phyloP scores from a whole-genome alignment of 202 grass and related monocot genomes.

The Zoysia matrella region DNA sequence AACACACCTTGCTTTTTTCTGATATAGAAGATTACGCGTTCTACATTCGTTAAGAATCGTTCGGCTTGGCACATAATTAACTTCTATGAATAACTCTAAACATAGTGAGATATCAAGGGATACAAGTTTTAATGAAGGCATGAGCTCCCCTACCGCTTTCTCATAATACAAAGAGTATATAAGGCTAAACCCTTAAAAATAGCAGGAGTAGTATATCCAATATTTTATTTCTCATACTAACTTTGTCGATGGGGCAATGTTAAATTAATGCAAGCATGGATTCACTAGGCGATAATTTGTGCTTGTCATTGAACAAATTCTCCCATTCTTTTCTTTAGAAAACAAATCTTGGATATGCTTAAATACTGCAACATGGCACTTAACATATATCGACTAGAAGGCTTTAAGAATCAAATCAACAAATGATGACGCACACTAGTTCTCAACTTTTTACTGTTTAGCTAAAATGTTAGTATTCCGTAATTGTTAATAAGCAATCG shows the following conservation, averaged over 20 bases:
- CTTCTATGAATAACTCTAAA: background rate
- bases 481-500: background rate
- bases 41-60: background rate
- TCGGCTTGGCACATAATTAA: background rate
- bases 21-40: background rate
- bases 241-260: background rate
- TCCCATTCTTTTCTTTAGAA: slow-evolving; percentile 19
- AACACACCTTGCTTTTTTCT: background rate
- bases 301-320: slow-evolving; percentile 45
- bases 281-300: slow-evolving; percentile 13
- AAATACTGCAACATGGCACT: slow-evolving; percentile 35
- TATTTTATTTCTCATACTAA: background rate
- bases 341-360: slow-evolving; percentile 37
- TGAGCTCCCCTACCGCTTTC: background rate
- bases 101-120: background rate
- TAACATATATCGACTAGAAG: slow-evolving; percentile 37
- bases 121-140: background rate
- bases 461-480: background rate
- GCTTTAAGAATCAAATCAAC: slow-evolving; percentile 28
- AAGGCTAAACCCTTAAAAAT: background rate
- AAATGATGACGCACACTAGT: background rate
- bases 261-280: slow-evolving; percentile 18
- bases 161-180: background rate
- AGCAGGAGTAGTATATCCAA: background rate
- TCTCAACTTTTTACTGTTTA: background rate